phyloP scores from a whole-genome alignment of 305 asterid genomes.

The Solanum hybrid region DNA sequence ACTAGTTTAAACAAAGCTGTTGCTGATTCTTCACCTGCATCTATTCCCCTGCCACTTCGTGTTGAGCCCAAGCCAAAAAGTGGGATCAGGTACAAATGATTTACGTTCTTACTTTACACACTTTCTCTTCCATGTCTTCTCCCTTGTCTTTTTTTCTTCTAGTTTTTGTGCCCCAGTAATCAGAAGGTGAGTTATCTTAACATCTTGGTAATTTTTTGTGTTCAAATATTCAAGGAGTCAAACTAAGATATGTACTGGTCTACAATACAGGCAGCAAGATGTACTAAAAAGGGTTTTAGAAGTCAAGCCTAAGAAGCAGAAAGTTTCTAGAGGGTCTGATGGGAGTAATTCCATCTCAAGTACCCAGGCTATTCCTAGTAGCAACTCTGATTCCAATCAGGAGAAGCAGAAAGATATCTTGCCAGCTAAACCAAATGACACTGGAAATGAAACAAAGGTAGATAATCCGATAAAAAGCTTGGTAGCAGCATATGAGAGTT shows the following conservation, averaged over 20 bases:
- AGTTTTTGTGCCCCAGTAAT: background rate
- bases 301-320: conserved; percentile 72
- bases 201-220: background rate
- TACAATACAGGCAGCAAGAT: conserved; percentile 78
- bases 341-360: conserved; percentile 17
- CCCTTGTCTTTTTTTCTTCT: background rate
- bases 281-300: conserved; percentile 83
- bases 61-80: no score
- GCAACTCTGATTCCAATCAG: background rate
- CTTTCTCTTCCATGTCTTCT: background rate
- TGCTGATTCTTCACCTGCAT: no score
- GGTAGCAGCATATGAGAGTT: conserved; percentile 67
- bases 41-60: no score
- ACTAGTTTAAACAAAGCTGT: no score
- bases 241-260: background rate
- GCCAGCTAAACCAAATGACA: background rate
- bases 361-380: conserved; percentile 24
- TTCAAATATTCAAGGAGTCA: background rate
- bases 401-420: conserved; percentile 8
- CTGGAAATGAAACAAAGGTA: conserved; percentile 13
- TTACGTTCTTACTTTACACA: no score
- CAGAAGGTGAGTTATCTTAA: background rate
- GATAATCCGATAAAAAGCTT: conserved; percentile 72
- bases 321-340: conserved; percentile 28
- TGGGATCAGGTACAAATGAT: no score